Percentiles rank a stretch among this genome's conserved stretches.
phyloP scores from a whole-genome alignment of 495 filamentous ascomycete species.

The Amorphotheca resinae region DNA sequence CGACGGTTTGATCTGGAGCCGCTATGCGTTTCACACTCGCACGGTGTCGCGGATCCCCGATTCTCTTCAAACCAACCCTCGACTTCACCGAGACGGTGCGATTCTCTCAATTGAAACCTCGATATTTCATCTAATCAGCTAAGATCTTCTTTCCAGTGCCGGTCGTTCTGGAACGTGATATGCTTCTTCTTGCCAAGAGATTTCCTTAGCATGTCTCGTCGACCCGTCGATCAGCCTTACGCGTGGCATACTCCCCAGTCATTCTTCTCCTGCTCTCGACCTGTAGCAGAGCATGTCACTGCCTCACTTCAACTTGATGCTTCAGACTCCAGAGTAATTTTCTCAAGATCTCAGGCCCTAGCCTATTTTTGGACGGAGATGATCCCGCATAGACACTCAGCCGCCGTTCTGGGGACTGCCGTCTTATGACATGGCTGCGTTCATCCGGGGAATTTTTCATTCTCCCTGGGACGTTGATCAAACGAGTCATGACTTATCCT shows the following conservation, averaged over 20 bases:
- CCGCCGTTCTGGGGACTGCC: neutral
- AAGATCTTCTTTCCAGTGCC: constrained; percentile 5
- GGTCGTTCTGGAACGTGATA: constrained; percentile 8
- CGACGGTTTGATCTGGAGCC: constrained; percentile 7
- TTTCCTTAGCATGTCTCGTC: constrained; percentile 1
- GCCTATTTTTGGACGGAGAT: constrained; percentile 4
- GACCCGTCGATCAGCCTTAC: neutral
- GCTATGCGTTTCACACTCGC: neutral
- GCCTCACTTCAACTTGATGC: neutral
- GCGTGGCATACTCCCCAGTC: neutral
- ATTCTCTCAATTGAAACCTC: neutral
- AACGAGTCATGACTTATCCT: constrained; percentile 16
- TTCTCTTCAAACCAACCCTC: too few relatives aligned
- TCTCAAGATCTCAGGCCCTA: neutral
- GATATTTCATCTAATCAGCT: neutral
- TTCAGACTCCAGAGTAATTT: neutral
- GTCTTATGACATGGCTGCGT: neutral
- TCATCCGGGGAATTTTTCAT: neutral
- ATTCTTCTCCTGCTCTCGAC: neutral
- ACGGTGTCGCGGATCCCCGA: neutral
- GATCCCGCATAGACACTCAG: neutral
- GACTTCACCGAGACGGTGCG: too few relatives aligned
- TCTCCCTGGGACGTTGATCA: constrained; percentile 16
- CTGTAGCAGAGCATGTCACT: neutral
- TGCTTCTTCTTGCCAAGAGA: constrained; percentile 1